phyloP scores from a whole-genome alignment of 345 rosid species.

The Bretschneidera sinensis region DNA sequence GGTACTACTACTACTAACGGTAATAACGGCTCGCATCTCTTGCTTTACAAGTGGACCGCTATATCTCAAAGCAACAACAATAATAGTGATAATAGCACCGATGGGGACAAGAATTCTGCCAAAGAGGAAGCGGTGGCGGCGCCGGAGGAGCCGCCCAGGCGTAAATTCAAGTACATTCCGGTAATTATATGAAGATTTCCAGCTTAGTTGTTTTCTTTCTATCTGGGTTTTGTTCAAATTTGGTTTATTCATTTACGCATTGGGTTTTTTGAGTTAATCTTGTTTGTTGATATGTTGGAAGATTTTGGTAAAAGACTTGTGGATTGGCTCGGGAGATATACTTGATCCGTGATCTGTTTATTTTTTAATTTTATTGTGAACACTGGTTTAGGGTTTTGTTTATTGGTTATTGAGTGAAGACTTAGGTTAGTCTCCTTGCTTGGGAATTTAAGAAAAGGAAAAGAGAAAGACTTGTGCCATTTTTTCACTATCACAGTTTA shows the following conservation, averaged over 20 bases:
- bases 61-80: conserved; percentile 41
- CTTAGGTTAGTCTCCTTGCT: neutral
- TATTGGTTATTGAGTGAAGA: neutral
- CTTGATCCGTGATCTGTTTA: conserved; percentile 17
- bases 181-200: conserved; percentile 28
- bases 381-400: conserved; percentile 16
- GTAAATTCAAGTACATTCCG: conserved; percentile 90
- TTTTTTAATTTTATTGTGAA: conserved; percentile 1
- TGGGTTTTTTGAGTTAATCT: neutral
- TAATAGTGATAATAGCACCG: conserved; percentile 17
- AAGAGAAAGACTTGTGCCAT: neutral
- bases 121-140: conserved; percentile 25
- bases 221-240: neutral
- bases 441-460: neutral
- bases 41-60: conserved; percentile 89
- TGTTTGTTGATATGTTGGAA: neutral
- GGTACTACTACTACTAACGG: conserved; percentile 39
- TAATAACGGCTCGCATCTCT: conserved; percentile 60
- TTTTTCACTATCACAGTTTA: no score
- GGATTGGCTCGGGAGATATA: conserved; percentile 3
- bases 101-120: conserved; percentile 33
- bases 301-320: no score
- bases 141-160: conserved; percentile 62
- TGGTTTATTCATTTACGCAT: conserved; percentile 4
- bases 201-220: neutral